Evolutionary conservation across 1,284 basidiomycete genomes (phyloP).

Genomic region (Abortiporus biennis): DNA sequence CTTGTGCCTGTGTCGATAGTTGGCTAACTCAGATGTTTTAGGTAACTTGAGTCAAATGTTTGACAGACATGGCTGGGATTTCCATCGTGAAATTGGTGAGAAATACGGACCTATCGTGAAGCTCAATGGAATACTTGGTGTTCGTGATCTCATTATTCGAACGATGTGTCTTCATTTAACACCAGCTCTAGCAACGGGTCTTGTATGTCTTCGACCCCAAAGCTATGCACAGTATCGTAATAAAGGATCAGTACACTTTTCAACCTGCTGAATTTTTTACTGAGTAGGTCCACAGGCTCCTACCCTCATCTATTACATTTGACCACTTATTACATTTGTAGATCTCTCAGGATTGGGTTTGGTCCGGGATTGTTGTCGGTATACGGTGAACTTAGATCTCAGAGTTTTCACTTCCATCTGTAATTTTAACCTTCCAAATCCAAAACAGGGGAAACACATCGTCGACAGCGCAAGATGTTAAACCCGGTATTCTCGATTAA

Average conservation of each 20-base stretch:
- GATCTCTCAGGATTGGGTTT: neutral
- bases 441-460: constrained; percentile 26
- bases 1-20: too few relatives aligned
- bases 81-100: constrained; percentile 35
- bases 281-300: constrained; percentile 3
- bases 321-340: too few relatives aligned
- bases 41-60: constrained; percentile 38
- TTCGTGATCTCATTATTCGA: too few relatives aligned
- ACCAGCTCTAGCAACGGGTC: too few relatives aligned
- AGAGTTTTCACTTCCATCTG: too few relatives aligned
- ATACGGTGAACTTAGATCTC: too few relatives aligned
- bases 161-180: too few relatives aligned
- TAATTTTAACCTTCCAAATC: too few relatives aligned
- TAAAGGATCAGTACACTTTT: constrained; percentile 11
- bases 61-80: constrained; percentile 38
- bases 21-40: neutral
- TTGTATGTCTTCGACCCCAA: constrained; percentile 13
- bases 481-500: constrained; percentile 27
- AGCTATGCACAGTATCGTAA: constrained; percentile 10
- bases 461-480: constrained; percentile 26
- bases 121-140: constrained; percentile 47
- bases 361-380: constrained; percentile 7
- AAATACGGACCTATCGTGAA: constrained; percentile 42
- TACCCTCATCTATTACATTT: too few relatives aligned
- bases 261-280: constrained; percentile 8